Percentiles rank a stretch among this genome's conserved stretches.
These are phyloP conservation scores for Decorospora gaudefroyi DNA, from an alignment of 2,329 filamentous ascomycete genomes.

Conservation along the genomic window DNA sequence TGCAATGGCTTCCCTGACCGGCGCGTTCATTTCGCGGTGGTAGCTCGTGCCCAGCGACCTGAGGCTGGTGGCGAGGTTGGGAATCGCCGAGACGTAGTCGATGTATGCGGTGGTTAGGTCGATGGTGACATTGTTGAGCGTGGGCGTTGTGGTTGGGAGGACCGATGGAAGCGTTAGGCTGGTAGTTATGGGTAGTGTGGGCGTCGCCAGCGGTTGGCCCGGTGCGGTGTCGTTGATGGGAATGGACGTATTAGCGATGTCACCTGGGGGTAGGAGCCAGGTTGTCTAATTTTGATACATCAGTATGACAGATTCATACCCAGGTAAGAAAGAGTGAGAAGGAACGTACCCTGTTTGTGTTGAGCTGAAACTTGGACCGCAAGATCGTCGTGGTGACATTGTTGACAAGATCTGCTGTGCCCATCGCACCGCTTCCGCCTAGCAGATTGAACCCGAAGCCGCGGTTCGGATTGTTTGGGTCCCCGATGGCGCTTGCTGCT, in stretches of 20 bases:
- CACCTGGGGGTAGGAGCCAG: slow-evolving; percentile 24
- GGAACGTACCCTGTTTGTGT: slow-evolving; percentile 35
- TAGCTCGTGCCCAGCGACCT: slow-evolving; percentile 41
- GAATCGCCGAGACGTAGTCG: slow-evolving; percentile 39
- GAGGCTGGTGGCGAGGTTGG: slow-evolving; percentile 36
- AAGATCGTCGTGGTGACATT: slow-evolving; percentile 43
- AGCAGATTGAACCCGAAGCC: slow-evolving; percentile 33
- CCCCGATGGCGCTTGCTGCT: slow-evolving; percentile 36
- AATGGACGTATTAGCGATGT: slow-evolving; percentile 6
- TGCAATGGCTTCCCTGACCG: slow-evolving; percentile 40
- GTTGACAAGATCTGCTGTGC: slow-evolving; percentile 40
- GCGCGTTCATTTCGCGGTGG: slow-evolving; percentile 47
- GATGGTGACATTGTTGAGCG: slow-evolving; percentile 20
- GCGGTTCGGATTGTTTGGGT: slow-evolving; percentile 32
- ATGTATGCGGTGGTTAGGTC: slow-evolving; percentile 33
- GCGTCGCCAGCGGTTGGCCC: slow-evolving; percentile 9
- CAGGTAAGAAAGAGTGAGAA: background rate
- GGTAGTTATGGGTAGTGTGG: slow-evolving; percentile 25
- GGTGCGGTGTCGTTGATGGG: slow-evolving; percentile 15
- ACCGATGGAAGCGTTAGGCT: slow-evolving; percentile 18
- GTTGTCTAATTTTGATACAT: slow-evolving; percentile 16
- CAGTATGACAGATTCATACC: slow-evolving; percentile 2
- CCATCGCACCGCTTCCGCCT: slow-evolving; percentile 22
- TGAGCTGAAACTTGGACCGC: slow-evolving; percentile 37
- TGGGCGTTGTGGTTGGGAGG: slow-evolving; percentile 18